Evolutionary conservation across 176 grass and related monocot genomes (phyloP).

Genomic region (Lolium rigidum): DNA sequence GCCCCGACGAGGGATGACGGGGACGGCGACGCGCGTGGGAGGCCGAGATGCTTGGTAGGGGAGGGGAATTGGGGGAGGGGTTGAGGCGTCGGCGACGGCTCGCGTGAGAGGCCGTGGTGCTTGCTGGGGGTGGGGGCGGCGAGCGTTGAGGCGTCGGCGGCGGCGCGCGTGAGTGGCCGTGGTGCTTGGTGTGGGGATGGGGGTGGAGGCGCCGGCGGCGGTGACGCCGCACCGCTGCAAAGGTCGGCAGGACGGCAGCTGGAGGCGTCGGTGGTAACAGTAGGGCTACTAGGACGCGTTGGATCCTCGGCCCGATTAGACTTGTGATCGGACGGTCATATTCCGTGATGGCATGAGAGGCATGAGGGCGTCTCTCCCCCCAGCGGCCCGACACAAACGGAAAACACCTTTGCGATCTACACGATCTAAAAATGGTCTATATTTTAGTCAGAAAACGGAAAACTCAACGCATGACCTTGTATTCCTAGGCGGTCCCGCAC

Average conservation of each 20-base stretch:
- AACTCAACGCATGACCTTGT: no score
- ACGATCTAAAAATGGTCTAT: no score
- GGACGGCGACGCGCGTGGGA: neutral
- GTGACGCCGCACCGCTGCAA: neutral
- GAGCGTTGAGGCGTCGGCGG: neutral
- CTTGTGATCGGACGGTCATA: no score
- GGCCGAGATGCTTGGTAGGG: neutral
- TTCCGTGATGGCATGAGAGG: no score
- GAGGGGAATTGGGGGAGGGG: neutral
- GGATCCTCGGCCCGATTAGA: neutral
- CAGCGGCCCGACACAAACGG: no score
- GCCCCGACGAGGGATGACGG: neutral
- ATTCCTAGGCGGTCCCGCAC: no score
- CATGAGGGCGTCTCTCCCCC: no score
- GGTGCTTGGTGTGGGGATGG: neutral
- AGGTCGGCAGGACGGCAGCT: neutral
- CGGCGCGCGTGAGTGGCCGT: neutral
- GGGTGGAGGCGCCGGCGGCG: neutral
- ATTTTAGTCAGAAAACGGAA: no score
- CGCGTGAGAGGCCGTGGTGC: neutral
- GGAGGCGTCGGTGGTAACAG: constrained; percentile 4
- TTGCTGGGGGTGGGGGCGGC: neutral
- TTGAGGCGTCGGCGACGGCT: neutral
- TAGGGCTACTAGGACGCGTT: neutral
- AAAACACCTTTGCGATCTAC: no score